Conservation (phyloP, 176 grass and related monocot genomes). For the Dactylis glomerata region DNA sequence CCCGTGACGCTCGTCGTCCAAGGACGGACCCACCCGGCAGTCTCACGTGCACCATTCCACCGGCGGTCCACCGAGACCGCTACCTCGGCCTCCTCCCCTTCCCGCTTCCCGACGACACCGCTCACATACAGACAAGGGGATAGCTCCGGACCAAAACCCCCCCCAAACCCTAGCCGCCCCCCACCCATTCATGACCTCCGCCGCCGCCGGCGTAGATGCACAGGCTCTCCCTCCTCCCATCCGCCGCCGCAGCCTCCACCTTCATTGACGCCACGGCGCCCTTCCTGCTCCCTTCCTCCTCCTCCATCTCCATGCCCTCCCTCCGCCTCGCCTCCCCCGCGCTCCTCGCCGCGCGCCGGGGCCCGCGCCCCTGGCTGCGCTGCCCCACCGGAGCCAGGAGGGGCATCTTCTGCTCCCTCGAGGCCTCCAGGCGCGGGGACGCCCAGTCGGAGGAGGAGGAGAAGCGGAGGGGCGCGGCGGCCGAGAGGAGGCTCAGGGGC, state of each 20-base stretch:
- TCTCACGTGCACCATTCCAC: neutral
- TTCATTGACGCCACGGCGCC: constrained; percentile 39
- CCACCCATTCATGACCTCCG: constrained; percentile 39
- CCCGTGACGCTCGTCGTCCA: neutral
- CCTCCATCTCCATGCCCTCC: constrained; percentile 39
- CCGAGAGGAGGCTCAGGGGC: constrained; percentile 59
- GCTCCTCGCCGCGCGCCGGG: constrained; percentile 9
- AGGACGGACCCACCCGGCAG: neutral
- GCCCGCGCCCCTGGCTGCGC: constrained; percentile 29
- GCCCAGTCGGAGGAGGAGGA: constrained; percentile 33
- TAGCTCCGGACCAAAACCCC: constrained; percentile 32
- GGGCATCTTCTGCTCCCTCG: constrained; percentile 33
- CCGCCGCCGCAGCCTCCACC: constrained; percentile 18
- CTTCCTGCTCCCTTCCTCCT: constrained; percentile 6
- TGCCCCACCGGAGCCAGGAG: neutral
- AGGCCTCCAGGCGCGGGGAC: constrained; percentile 23
- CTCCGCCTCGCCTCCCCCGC: constrained; percentile 44
- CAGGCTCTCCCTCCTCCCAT: constrained; percentile 32
- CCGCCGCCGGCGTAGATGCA: constrained; percentile 45
- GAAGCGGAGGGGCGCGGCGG: constrained; percentile 6
- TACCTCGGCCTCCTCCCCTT: constrained; percentile 7
- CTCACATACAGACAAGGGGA: neutral
- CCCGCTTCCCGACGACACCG: constrained; percentile 25
- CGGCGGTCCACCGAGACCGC: constrained; percentile 2
- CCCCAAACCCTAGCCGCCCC: constrained; percentile 37